A percentile compares a stretch with the other conserved stretches of the same genome.
phyloP scores from a whole-genome alignment of 306 rosid genomes.

The Mimosa pudica region DNA sequence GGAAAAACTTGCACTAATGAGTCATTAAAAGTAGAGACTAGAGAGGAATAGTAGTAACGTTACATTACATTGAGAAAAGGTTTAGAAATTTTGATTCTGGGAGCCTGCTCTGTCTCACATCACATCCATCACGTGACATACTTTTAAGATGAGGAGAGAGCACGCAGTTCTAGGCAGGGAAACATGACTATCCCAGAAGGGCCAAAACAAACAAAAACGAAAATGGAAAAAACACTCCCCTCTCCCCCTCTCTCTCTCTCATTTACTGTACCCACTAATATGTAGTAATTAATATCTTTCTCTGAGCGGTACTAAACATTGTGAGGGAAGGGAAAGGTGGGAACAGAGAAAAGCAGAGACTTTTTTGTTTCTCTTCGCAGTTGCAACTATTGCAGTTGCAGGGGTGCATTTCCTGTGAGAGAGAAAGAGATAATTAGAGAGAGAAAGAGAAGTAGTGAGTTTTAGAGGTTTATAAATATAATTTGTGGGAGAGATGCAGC shows the following conservation, averaged over 20 bases:
- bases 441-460: constrained; percentile 3
- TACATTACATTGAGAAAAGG: background rate
- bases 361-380: constrained; percentile 42
- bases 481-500: constrained; percentile 65
- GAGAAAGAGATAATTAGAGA: constrained; percentile 21
- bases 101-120: constrained; percentile 24
- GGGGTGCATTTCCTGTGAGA: constrained; percentile 26
- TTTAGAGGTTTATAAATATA: background rate
- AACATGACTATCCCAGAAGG: constrained; percentile 7
- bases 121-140: constrained; percentile 60
- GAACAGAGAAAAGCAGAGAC: constrained; percentile 32
- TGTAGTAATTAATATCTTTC: background rate
- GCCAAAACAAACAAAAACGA: constrained; percentile 21
- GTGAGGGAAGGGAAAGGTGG: constrained; percentile 32
- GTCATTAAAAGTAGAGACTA: too few species aligned
- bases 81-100: background rate
- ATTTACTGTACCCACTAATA: background rate
- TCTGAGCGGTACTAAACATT: constrained; percentile 40
- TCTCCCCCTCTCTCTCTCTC: background rate
- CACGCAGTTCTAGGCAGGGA: constrained; percentile 36
- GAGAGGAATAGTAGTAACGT: background rate
- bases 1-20: too few species aligned
- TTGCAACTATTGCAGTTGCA: constrained; percentile 36
- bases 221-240: background rate
- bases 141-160: constrained; percentile 27